Evolutionary conservation across 2,329 filamentous ascomycete genomes (phyloP).

Genomic region (Monilinia aucupariae): DNA sequence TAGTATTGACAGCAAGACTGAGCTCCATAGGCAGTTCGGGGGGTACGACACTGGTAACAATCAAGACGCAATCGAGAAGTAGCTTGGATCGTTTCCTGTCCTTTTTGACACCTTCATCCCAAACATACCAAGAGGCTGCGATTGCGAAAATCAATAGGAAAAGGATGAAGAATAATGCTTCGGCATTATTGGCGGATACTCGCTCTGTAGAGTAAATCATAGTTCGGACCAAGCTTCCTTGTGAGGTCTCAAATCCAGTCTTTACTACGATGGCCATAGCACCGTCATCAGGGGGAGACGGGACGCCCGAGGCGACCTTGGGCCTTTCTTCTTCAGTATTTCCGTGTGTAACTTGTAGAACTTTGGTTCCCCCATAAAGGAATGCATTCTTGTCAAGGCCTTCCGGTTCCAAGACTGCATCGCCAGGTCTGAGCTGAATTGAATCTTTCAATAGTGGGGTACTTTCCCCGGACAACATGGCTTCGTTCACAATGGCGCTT

Average conservation of each 20-base stretch:
- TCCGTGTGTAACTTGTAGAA: slow-evolving; percentile 88
- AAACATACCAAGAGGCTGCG: slow-evolving; percentile 98
- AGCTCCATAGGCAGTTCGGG: slow-evolving; percentile 98
- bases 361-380: slow-evolving; percentile 95
- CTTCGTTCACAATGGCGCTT: slow-evolving; percentile 96
- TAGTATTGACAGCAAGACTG: slow-evolving; percentile 94
- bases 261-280: slow-evolving; percentile 92
- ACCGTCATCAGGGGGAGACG: slow-evolving; percentile 83
- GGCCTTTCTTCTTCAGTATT: slow-evolving; percentile 69
- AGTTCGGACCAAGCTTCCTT: slow-evolving; percentile 92
- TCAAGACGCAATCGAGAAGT: slow-evolving; percentile 92
- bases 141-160: slow-evolving; percentile 95
- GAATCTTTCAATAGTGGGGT: slow-evolving; percentile 96
- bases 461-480: slow-evolving; percentile 97
- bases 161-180: slow-evolving; percentile 94
- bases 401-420: slow-evolving; percentile 77
- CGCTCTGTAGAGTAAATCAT: slow-evolving; percentile 99
- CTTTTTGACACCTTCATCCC: slow-evolving; percentile 90
- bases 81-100: slow-evolving; percentile 97
- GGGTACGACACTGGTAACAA: slow-evolving; percentile 96
- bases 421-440: slow-evolving; percentile 77
- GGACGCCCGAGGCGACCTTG: slow-evolving; percentile 69
- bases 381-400: slow-evolving; percentile 95
- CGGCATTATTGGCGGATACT: slow-evolving; percentile 95
- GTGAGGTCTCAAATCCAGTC: slow-evolving; percentile 97